Base-by-base conservation (phyloP, 495 filamentous ascomycete species). In the Annulohypoxylon stygium region DNA sequence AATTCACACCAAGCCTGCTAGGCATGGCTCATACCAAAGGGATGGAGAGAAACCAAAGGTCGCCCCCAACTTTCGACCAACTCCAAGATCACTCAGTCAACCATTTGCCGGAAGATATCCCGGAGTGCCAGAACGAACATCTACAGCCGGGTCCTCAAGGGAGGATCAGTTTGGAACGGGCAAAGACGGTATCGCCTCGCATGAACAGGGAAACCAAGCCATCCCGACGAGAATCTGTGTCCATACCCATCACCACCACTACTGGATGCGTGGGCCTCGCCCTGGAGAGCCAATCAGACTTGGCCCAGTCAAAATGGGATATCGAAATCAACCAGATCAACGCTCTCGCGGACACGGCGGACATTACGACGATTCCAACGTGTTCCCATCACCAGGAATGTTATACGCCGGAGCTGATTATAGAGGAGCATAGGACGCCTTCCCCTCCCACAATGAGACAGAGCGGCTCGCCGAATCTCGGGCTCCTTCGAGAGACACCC, bases 211-310 rank as follows among this genome's bases (percentile, higher is more conserved):
- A 63, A 57, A 37, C 51, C 61, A 61, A 51, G 34, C 55, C 34
- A 55, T 9, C n/a, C 66, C 75, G 10, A 65, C 37, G 34, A 76
- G 76, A 57, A 74, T 85, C 70, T 86, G 84, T 75, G 69, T 86
- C 54, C 86, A 87, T 76, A 87, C 82, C 73, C 86, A 88, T 65
- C 85, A 88, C 67, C 85, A 88, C 71, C 86, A 88, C 78, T 88
- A 87, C 79, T 88, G 85, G 86, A 73, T 86, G 34, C 83, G 81
- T 20, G 43, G 43, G 14, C 78, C 79, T 30, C 65, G 57, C 47
- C 69, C 77, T 25, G 58, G 75, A 59, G 74, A 64, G 14, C 69
- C 71, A 37, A 65, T 68, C 12, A 73, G 73, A 45, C 45, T 61
- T 34, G n/a, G 26, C 16, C 51, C 60, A 39, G 43, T 34, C 30